Base-by-base conservation (phyloP, 2,329 filamentous ascomycete species). In the Iodosphaeria phyllophila region DNA sequence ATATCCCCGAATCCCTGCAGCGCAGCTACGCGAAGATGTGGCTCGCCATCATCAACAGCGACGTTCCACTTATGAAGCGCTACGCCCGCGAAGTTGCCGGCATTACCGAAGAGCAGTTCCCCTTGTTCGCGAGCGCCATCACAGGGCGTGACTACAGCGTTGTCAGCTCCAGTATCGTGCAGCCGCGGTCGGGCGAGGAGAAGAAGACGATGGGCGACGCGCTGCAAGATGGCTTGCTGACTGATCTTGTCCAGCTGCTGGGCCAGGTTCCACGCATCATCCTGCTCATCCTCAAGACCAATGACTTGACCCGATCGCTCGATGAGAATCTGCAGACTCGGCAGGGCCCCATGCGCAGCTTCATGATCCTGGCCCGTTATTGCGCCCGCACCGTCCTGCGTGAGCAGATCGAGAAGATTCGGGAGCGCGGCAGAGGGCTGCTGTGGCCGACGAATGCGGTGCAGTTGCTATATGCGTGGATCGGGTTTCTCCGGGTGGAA, bases 21-120 rank as follows among this genome's bases (percentile, higher is more conserved):
- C 70, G 83, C 13, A 79, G 75, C 11, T 98, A 98, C 41, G 89
- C 89, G 26, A 92, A 93, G 50, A 76, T 98, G 46, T 98, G 89
- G 89, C 70, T 98, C 8, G 84, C 89, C 5, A 80, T 98, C 13
- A 76, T 98, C 26, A 80, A 95, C 37, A 76, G 77, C 1, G 80
- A 98, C 42, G 74, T 92, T 51, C 51, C 61, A 3, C 60, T 62
- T 12, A 98, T 98, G 89, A 75, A 82, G 36, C 71, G 74, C 39
- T 92, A 92, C 46, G 76, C 86, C 2, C 67, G 74, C 37, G 78
- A 92, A 41, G 82, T 95, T 3, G 89, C 86, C 3, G 82, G 82
- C 8, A 74, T 98, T 31, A 75, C 63, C 5, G 83, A 92, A 32
- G 73, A 83, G 36, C 77, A 92, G 40, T 98, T 98, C 41, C 83